Evolutionary conservation across 2,329 filamentous ascomycete species (phyloP).

Genomic region (Elsinoe australis): DNA sequence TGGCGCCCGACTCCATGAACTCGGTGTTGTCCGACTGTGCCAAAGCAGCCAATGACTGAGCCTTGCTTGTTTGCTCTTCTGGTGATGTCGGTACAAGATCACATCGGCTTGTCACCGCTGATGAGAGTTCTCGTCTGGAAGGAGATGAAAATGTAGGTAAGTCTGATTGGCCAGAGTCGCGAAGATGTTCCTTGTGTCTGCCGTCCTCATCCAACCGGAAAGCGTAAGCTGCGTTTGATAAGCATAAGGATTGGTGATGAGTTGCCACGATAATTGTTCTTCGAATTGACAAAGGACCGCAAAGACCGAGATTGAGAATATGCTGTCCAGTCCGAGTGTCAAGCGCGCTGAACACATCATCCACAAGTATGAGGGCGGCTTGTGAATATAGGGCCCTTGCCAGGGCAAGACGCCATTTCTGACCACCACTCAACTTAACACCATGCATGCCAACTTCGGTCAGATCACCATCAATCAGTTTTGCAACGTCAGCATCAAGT

Average conservation of each 20-base stretch:
- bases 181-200: no score
- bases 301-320: not conserved
- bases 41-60: no score
- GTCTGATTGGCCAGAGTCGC: no score
- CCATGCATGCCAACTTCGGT: conserved; percentile 1
- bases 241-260: not conserved
- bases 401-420: not conserved
- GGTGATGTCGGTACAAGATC: no score
- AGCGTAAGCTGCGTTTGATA: not conserved
- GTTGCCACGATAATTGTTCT: not conserved
- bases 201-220: no score
- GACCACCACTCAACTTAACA: not conserved
- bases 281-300: not conserved
- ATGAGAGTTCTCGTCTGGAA: no score
- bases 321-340: not conserved
- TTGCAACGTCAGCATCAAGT: not conserved
- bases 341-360: not conserved
- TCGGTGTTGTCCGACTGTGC: no score
- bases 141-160: no score
- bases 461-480: not conserved
- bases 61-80: no score
- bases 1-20: not conserved
- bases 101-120: no score
- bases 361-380: not conserved
- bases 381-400: not conserved